These are phyloP conservation scores for Aphanomyces astaci DNA, from an alignment of 352 stramenopile genomes.

Conservation along the genomic window DNA sequence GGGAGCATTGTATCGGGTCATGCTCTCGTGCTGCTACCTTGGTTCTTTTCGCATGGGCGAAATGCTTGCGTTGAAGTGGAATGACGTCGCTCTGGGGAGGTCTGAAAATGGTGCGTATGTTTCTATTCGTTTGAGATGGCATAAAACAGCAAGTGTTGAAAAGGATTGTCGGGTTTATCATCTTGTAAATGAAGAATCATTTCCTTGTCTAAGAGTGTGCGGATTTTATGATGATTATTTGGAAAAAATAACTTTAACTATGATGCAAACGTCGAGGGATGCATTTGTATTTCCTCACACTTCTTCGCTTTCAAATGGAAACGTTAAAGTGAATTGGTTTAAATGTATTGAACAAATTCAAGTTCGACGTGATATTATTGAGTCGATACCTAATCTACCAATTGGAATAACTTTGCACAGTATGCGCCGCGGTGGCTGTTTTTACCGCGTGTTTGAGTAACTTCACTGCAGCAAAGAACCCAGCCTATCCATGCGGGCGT, in stretches of 20 bases:
- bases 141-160: slow-evolving; percentile 9
- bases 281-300: slow-evolving; percentile 14
- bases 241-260: not conserved
- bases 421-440: not conserved
- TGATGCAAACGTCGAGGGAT: not conserved
- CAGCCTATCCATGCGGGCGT: too few relatives aligned
- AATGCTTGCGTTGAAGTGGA: slow-evolving; percentile 6
- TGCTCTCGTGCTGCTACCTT: not conserved
- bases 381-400: not conserved
- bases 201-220: slow-evolving; percentile 10
- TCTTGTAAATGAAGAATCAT: not conserved
- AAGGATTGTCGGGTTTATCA: slow-evolving; percentile 11
- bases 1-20: not conserved
- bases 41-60: slow-evolving; percentile 6
- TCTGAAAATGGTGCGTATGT: not conserved
- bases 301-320: not conserved
- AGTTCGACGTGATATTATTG: slow-evolving; percentile 13
- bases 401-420: not conserved
- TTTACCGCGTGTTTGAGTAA: slow-evolving; percentile 5
- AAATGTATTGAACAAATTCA: not conserved
- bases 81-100: not conserved
- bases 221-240: not conserved
- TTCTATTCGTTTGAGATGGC: slow-evolving; percentile 3
- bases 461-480: too few relatives aligned
- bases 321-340: not conserved